Base-by-base conservation (phyloP, 2,329 filamentous ascomycete genomes). In the Alternaria postmessia region DNA sequence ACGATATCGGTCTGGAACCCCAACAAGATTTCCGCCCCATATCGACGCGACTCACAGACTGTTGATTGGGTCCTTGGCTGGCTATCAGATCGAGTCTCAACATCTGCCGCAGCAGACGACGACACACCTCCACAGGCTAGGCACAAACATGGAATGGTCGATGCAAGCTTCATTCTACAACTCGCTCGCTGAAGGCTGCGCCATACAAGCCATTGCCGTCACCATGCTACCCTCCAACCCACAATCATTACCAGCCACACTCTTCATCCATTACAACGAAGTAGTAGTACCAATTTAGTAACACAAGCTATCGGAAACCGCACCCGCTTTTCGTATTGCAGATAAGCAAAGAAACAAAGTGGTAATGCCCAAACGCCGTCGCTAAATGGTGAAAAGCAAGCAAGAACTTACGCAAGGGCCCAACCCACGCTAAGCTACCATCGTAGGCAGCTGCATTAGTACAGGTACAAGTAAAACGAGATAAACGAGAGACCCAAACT, bases 301-400 rank as follows among this genome's bases (percentile, higher is more conserved):
- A 57, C 48, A 57, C 57, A 57, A 32, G 32, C 32, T 49, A 49
- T 49, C 46, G 32, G 34, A 38, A 12, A 1, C 32, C 14, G 8
- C 20, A 36, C 46, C 46, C 46, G 39, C 44, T 16, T 30, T 38
- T 36, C 39, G 57, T 32, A 34, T 42, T 28, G 16, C 12, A 24
- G 12, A 36, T 4, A 20, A 18, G 14, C 11, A 26, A 11, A 16
- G 32, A 41, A 11, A 36, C 16, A 28, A 56, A 51, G 39, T 54
- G 32, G 3, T 41, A 48, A 34, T 54, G 32, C 44, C 59, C 54
- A 43, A 66, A 72, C 71, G 64, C 71, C 71, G 46, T 72, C 71
- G 71, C 69, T 73, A 72, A 71, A 52, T 28, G 14, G 12, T 49
- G 39, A 49, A 49, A 49, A 36, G 32, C 32, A 49, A 49, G 34